phyloP scores from a whole-genome alignment of 2,329 filamentous ascomycete species.

The Gnomoniopsis sp. region DNA sequence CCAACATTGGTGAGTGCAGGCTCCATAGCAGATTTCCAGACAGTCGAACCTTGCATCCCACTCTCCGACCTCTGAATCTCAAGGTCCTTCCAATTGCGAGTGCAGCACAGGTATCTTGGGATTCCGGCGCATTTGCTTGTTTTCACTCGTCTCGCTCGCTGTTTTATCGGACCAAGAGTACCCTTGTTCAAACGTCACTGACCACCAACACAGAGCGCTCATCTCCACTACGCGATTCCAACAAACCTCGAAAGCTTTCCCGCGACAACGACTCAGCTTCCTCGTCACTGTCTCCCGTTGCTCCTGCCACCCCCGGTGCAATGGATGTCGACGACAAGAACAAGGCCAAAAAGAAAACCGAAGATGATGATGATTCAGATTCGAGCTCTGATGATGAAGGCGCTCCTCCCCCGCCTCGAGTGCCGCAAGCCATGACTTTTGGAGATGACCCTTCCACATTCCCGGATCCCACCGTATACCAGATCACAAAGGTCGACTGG shows the following conservation, averaged over 20 bases:
- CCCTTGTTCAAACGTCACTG: conserved; percentile 9
- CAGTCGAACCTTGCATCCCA: not conserved
- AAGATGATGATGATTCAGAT: conserved; percentile 42
- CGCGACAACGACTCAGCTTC: conserved; percentile 54
- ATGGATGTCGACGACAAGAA: conserved; percentile 54
- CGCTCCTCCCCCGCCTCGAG: conserved; percentile 58
- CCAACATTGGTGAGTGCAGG: conserved; percentile 28
- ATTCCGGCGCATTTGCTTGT: not conserved
- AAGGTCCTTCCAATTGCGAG: not conserved
- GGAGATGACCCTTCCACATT: conserved; percentile 91
- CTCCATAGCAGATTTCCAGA: not conserved
- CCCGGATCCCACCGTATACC: conserved; percentile 87
- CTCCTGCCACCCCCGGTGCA: conserved; percentile 45
- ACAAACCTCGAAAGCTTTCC: conserved; percentile 48
- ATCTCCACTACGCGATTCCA: conserved; percentile 49
- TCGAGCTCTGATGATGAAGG: conserved; percentile 55
- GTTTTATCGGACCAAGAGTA: not conserved
- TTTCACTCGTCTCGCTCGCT: not conserved
- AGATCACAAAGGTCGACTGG: conserved; percentile 69
- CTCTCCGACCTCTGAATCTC: not conserved
- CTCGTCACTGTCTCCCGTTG: conserved; percentile 58
- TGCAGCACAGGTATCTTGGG: not conserved
- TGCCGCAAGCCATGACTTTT: conserved; percentile 81
- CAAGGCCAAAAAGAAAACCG: conserved; percentile 34
- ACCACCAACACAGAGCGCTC: conserved; percentile 43